Percentiles rank a stretch among this genome's conserved stretches.
phyloP scores from a whole-genome alignment of 2,329 filamentous ascomycete genomes.

The Microdochium trichocladiopsis region DNA sequence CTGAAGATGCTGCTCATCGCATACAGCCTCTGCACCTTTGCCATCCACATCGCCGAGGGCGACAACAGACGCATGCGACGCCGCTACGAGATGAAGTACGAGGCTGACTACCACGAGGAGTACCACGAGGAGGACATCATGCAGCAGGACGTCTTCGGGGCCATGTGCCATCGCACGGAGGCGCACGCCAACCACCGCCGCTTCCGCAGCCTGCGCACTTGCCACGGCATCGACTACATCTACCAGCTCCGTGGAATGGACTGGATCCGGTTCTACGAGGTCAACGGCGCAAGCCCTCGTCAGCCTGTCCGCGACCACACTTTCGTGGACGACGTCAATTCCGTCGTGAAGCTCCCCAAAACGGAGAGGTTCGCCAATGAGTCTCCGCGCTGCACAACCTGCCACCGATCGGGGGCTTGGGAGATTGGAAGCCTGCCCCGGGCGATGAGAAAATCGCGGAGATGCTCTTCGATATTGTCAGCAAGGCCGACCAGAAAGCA shows the following conservation, averaged over 20 bases:
- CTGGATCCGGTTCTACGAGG: constrained; percentile 33
- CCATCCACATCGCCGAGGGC: constrained; percentile 32
- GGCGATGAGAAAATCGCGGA: constrained; percentile 10
- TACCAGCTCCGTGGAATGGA: constrained; percentile 32
- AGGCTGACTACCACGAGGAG: constrained; percentile 2
- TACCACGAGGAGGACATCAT: constrained; percentile 6
- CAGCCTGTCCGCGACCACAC: constrained; percentile 21
- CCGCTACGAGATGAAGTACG: constrained; percentile 21
- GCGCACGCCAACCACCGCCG: constrained; percentile 31
- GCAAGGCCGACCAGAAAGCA: not conserved
- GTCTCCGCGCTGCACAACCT: constrained; percentile 14
- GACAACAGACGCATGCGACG: constrained; percentile 22
- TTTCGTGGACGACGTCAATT: constrained; percentile 23
- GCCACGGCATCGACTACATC: constrained; percentile 37
- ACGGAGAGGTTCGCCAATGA: constrained; percentile 6
- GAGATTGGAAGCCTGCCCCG: constrained; percentile 7
- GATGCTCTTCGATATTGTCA: constrained; percentile 13
- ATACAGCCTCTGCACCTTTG: constrained; percentile 30
- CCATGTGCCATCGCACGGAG: constrained; percentile 16
- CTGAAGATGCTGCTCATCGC: constrained; percentile 27
- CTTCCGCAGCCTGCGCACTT: constrained; percentile 25
- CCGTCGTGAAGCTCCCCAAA: constrained; percentile 11
- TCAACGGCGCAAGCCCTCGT: constrained; percentile 9
- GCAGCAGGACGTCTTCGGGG: constrained; percentile 6
- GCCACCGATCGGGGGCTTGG: constrained; percentile 5